Evolutionary conservation across 2,329 filamentous ascomycete genomes (phyloP), one percentile per base, ranked within the genome.

Genomic region (Thelonectria discophora): DNA sequence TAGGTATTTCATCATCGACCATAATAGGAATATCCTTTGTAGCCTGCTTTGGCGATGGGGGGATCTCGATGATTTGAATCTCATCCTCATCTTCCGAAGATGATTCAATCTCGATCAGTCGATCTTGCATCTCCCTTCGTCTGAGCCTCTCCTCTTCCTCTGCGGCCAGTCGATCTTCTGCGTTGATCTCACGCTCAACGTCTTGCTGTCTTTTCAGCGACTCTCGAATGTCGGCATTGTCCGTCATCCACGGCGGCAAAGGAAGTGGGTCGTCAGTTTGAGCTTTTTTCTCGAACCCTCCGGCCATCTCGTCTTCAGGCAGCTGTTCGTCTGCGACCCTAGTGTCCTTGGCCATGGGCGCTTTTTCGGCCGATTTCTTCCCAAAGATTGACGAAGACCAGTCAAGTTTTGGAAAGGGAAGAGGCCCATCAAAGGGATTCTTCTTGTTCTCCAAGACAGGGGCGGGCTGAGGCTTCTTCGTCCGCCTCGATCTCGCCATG

Each of bases 341-440:
- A 10, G 63, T 48, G n/a, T 74, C 72, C 5, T 69, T 62, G 8
- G 65, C 45, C 12, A 53, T 37, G 5, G 69, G 64, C 7, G 68
- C 62, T 46, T 70, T 70, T 10, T 74, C 66, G 1, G 60, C 55
- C 7, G 67, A 62, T 57, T 80, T 81, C 64, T 80, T 82, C 5
- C 77, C 77, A 62, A 88, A 88, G 2, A 88, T 80, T 1, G 82
- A 84, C 2, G 86, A 89, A 53, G 86, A 88, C 82, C 85, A 88
- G 46, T 90, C 88, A 1, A 97, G 82, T 72, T 93, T 94, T 69
- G 97, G 93, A 72, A 99, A 99, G 0, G 95, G 95, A 5, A 99
- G 77, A 0, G 94, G 93, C 0, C 94, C 94, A 66, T 87, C 86
- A 72, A 97, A 87, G 0, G 86, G 82, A 68, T 88, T 87, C 66